phyloP scores from a whole-genome alignment of 352 stramenopile genomes.

The Phytopythium ostracodes region DNA sequence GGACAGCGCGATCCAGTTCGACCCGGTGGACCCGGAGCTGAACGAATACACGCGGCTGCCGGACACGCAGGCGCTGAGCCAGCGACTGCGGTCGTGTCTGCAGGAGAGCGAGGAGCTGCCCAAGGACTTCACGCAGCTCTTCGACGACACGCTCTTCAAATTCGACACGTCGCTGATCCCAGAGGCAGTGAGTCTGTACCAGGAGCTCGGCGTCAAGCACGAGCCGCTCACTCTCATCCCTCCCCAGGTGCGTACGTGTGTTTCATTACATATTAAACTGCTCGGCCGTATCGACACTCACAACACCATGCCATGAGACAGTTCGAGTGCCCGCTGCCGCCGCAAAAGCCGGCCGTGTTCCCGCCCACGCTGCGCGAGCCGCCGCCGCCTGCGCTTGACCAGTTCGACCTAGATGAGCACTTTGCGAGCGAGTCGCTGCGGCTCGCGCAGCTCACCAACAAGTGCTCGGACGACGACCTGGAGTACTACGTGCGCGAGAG shows the following conservation, averaged over 20 bases:
- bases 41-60: slow-evolving; percentile 89
- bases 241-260: slow-evolving; percentile 55
- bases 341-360: slow-evolving; percentile 92
- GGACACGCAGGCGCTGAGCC: slow-evolving; percentile 92
- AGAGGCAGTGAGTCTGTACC: slow-evolving; percentile 91
- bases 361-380: slow-evolving; percentile 89
- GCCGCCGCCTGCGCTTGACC: slow-evolving; percentile 89
- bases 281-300: neutral
- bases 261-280: neutral
- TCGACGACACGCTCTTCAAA: slow-evolving; percentile 93
- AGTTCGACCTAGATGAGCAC: slow-evolving; percentile 97
- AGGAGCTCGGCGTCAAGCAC: slow-evolving; percentile 91
- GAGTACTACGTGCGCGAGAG: slow-evolving; percentile 94
- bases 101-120: slow-evolving; percentile 93
- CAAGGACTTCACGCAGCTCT: slow-evolving; percentile 93
- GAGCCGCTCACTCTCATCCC: slow-evolving; percentile 94
- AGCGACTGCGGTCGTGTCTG: slow-evolving; percentile 92
- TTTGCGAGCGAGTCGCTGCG: slow-evolving; percentile 91
- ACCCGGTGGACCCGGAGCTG: slow-evolving; percentile 81
- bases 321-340: slow-evolving; percentile 93
- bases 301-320: slow-evolving; percentile 11
- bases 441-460: slow-evolving; percentile 94
- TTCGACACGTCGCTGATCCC: slow-evolving; percentile 95
- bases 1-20: slow-evolving; percentile 66
- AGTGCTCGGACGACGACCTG: slow-evolving; percentile 92